These are phyloP conservation scores for Phytophthora colocasiae DNA, from an alignment of 352 stramenopile genomes.

Conservation along the genomic window DNA sequence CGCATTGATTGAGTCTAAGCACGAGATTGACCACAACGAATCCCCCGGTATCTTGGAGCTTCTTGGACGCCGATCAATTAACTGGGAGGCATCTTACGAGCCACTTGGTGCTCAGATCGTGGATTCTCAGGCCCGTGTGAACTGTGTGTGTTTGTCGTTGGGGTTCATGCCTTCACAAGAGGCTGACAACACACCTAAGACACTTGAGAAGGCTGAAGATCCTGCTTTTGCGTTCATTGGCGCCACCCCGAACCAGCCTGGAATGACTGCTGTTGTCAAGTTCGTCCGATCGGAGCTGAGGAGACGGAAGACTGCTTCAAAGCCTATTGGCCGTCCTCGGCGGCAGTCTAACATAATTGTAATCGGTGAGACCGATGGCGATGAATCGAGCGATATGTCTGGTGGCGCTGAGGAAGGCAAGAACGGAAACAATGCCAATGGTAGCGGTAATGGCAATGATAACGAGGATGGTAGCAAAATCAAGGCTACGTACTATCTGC, in stretches of 20 bases:
- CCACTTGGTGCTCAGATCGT: slow-evolving; percentile 86
- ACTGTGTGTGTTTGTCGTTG: slow-evolving; percentile 87
- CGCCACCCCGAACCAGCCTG: slow-evolving; percentile 75
- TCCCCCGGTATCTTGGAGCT: slow-evolving; percentile 81
- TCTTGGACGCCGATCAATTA: slow-evolving; percentile 86
- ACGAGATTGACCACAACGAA: slow-evolving; percentile 86
- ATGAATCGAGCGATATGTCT: slow-evolving; percentile 79
- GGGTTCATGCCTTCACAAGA: slow-evolving; percentile 79
- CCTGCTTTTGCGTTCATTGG: slow-evolving; percentile 84
- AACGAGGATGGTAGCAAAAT: slow-evolving; percentile 52
- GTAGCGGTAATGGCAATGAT: not conserved
- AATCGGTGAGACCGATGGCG: slow-evolving; percentile 81
- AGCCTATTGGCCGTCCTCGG: slow-evolving; percentile 38
- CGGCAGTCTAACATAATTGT: slow-evolving; percentile 90
- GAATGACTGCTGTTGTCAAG: slow-evolving; percentile 90
- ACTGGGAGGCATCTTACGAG: slow-evolving; percentile 89
- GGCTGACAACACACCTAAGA: slow-evolving; percentile 71
- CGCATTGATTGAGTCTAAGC: slow-evolving; percentile 89
- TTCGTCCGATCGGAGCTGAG: slow-evolving; percentile 74
- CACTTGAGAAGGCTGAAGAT: slow-evolving; percentile 83
- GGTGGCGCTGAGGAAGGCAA: slow-evolving; percentile 65
- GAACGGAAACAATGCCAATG: slow-evolving; percentile 36
- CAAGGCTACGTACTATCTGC: slow-evolving; percentile 85
- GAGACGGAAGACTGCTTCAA: slow-evolving; percentile 48
- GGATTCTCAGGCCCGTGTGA: slow-evolving; percentile 85